Evolutionary conservation across 495 filamentous ascomycete genomes (phyloP).

Genomic region (Penicillium canariense): DNA sequence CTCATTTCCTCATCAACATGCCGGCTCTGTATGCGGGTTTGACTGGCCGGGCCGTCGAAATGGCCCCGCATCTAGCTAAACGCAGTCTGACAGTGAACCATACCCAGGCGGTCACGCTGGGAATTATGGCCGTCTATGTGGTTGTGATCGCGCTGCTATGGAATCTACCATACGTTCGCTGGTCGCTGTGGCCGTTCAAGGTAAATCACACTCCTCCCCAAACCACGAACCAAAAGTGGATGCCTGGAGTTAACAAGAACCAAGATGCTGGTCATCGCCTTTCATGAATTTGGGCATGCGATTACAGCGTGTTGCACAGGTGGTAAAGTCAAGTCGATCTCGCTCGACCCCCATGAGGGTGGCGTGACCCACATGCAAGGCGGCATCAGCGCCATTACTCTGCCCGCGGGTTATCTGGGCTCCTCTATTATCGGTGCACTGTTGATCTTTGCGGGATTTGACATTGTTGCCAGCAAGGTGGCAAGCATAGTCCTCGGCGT

Average conservation of each 20-base stretch:
- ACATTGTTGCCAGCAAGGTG: slow-evolving; percentile 76
- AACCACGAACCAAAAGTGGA: background rate
- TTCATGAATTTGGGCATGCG: slow-evolving; percentile 81
- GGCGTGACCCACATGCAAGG: slow-evolving; percentile 78
- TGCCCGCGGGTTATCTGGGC: slow-evolving; percentile 76
- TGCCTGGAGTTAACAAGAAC: background rate
- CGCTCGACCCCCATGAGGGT: slow-evolving; percentile 65
- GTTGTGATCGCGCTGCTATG: slow-evolving; percentile 73
- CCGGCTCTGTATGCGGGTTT: slow-evolving; percentile 31
- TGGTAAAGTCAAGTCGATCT: slow-evolving; percentile 70
- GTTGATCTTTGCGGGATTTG: slow-evolving; percentile 76
- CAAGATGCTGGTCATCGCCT: slow-evolving; percentile 80
- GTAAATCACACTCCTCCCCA: slow-evolving; percentile 36
- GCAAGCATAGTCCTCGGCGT: slow-evolving; percentile 69
- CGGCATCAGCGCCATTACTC: slow-evolving; percentile 67
- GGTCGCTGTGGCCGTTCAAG: slow-evolving; percentile 80
- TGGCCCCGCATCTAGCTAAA: slow-evolving; percentile 31
- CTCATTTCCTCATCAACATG: slow-evolving; percentile 20
- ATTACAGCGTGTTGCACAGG: slow-evolving; percentile 70
- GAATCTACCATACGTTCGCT: slow-evolving; percentile 75
- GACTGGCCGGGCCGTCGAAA: slow-evolving; percentile 22
- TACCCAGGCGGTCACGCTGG: slow-evolving; percentile 71
- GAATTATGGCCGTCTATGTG: slow-evolving; percentile 65
- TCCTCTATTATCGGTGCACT: slow-evolving; percentile 72
- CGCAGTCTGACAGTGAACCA: slow-evolving; percentile 64